phyloP scores from a whole-genome alignment of 768 basidiomycete genomes.

The Phanerochaete sordida region DNA sequence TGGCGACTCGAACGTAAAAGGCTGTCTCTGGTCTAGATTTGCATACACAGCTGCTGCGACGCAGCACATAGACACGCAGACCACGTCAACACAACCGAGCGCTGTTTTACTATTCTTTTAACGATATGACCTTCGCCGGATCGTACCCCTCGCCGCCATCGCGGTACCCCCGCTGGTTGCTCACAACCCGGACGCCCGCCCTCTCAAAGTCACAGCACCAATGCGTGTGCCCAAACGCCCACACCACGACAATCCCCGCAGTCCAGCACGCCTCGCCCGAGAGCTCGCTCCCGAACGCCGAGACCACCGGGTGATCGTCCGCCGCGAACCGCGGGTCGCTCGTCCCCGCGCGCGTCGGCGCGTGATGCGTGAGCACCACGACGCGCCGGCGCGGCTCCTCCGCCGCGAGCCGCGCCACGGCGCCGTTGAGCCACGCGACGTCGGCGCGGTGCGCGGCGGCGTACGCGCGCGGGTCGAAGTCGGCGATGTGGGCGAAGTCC shows the following conservation, averaged over 20 bases:
- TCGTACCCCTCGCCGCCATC: conserved; percentile 6
- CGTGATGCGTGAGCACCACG: conserved; percentile 38
- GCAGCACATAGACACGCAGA: too few species aligned
- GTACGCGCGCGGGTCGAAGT: conserved; percentile 24
- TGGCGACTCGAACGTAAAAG: too few species aligned
- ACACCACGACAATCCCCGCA: conserved; percentile 24
- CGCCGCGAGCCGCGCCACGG: conserved; percentile 21
- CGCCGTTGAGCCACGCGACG: conserved; percentile 29
- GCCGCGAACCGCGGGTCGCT: conserved; percentile 28
- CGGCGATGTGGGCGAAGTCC: conserved; percentile 32
- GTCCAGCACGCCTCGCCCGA: conserved; percentile 25
- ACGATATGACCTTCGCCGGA: neutral
- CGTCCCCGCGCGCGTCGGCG: conserved; percentile 34
- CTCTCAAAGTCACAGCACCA: conserved; percentile 34
- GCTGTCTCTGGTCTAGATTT: too few species aligned
- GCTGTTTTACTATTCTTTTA: neutral
- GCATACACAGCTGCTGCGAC: too few species aligned
- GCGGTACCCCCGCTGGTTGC: conserved; percentile 34
- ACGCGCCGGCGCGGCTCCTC: conserved; percentile 29
- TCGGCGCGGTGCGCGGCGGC: conserved; percentile 26
- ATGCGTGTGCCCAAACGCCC: conserved; percentile 43
- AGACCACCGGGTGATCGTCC: conserved; percentile 16
- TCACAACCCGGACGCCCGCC: conserved; percentile 30
- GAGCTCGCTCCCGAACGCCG: conserved; percentile 33
- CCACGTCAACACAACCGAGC: too few species aligned